Evolutionary conservation across 768 basidiomycete species (phyloP), one percentile per base, ranked within the genome.

Genomic region (Termitomyces titanicus): DNA sequence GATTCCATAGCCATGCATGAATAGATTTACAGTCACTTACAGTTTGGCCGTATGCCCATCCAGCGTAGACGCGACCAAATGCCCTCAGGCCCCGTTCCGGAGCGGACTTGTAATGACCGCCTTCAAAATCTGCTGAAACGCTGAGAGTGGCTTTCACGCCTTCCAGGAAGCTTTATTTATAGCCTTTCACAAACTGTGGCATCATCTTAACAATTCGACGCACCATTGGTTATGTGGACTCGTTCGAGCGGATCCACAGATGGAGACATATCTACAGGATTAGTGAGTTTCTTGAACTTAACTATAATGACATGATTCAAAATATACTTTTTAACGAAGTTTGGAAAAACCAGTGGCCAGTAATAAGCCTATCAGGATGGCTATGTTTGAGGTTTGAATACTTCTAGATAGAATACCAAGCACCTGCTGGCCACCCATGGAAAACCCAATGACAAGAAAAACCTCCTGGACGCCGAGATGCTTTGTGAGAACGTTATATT

Each of bases 1-100:
- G 25, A n/a, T 20, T 44, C 22, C 17, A 44, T 22, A 52, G 22
- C n/a, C 8, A 37, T 31, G 17, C 22, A 24, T 15, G 12, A 12
- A 1, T 8, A 34, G 39, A 54, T 29, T 31, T 8, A 11, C 44
- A n/a, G 35, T 27, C 39, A 65, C 74, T 38, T 35, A 77, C 81
- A 25, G 80, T 72, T 62, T 83, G 80, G 10, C 82, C 76, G 61
- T 83, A 83, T 9, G 81, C 80, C 81, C 83, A 83, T 25, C 79
- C 80, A 39, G 77, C 78, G 57, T 81, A 84, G 3, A 71, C 81
- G 12, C 83, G 73, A 2, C 74, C 81, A 54, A 82, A 84, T 10
- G 82, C 82, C 17, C 82, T 75, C 35, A 83, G 67, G 25, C 81
- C 82, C 33, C 70, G 68, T 57, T 80, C 72, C 1, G 82, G 79